These are phyloP conservation scores for Raphanus hybrid DNA, from an alignment of 441 rosid species.

Conservation along the genomic window DNA sequence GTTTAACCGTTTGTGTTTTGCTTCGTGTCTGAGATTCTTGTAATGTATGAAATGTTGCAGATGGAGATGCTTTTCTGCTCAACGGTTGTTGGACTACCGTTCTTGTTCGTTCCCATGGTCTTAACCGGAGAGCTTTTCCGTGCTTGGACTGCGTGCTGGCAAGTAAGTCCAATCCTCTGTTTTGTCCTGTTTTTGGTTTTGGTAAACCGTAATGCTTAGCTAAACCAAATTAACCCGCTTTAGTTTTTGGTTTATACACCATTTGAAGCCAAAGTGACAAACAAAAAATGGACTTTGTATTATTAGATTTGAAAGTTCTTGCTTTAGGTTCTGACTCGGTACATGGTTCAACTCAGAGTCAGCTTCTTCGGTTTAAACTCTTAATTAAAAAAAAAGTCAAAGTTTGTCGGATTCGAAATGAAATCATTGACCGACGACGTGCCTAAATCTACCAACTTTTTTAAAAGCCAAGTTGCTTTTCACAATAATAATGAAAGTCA, in stretches of 20 bases:
- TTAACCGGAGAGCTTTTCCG: conserved; percentile 77
- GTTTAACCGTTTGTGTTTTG: neutral
- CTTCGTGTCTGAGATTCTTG: conserved; percentile 4
- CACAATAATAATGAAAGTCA: neutral
- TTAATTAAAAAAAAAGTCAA: conserved; percentile 25
- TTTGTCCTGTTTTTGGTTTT: no score
- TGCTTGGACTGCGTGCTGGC: conserved; percentile 85
- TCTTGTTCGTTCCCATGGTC: conserved; percentile 86
- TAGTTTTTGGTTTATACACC: no score
- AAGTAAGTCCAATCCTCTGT: conserved; percentile 52
- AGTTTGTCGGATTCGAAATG: conserved; percentile 11
- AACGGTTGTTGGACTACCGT: conserved; percentile 81
- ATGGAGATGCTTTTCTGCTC: conserved; percentile 97
- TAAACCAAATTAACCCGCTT: no score
- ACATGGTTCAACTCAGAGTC: neutral
- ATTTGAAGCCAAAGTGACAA: no score
- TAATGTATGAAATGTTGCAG: conserved; percentile 43
- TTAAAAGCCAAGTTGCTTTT: conserved; percentile 2
- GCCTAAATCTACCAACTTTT: conserved; percentile 43
- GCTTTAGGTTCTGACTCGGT: conserved; percentile 13
- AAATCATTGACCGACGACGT: conserved; percentile 40
- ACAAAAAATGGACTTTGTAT: no score
- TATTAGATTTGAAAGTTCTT: conserved; percentile 18
- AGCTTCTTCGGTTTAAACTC: neutral
- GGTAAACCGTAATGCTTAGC: no score